These are phyloP conservation scores for Candida sp. DNA, from an alignment of 1,139 yeast species.

Conservation along the genomic window DNA sequence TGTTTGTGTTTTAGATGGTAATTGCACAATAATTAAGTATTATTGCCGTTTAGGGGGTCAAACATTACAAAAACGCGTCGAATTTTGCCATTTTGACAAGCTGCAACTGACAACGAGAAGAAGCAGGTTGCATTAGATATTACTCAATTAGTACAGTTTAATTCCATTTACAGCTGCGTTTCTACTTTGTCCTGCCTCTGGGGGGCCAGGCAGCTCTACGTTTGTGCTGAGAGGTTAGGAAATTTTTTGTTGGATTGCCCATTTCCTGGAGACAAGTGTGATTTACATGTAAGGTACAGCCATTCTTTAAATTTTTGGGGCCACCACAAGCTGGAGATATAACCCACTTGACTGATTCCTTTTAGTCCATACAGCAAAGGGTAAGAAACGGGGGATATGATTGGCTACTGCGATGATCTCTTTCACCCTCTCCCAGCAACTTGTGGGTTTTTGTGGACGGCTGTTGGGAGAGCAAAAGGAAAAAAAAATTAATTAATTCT, in stretches of 20 bases:
- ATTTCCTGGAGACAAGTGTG: neutral
- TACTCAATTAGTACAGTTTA: neutral
- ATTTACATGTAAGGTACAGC: conserved; percentile 1
- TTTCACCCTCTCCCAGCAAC: neutral
- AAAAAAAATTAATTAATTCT: neutral
- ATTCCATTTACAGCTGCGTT: neutral
- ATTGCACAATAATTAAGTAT: neutral
- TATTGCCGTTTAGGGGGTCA: conserved; percentile 2
- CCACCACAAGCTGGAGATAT: no score
- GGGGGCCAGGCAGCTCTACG: no score
- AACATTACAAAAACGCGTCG: neutral
- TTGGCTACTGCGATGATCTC: neutral
- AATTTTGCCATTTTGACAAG: neutral
- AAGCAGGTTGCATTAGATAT: neutral
- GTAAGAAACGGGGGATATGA: neutral
- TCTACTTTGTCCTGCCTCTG: no score
- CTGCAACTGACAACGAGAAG: neutral
- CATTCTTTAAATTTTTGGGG: neutral
- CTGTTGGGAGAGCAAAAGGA: no score
- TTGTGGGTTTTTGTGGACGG: no score
- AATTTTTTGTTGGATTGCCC: no score
- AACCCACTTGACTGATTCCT: neutral
- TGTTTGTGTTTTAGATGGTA: neutral
- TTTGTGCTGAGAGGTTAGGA: no score
- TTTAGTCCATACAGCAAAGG: neutral